phyloP scores from a whole-genome alignment of 495 filamentous ascomycete genomes.

The Penicillium fimorum region DNA sequence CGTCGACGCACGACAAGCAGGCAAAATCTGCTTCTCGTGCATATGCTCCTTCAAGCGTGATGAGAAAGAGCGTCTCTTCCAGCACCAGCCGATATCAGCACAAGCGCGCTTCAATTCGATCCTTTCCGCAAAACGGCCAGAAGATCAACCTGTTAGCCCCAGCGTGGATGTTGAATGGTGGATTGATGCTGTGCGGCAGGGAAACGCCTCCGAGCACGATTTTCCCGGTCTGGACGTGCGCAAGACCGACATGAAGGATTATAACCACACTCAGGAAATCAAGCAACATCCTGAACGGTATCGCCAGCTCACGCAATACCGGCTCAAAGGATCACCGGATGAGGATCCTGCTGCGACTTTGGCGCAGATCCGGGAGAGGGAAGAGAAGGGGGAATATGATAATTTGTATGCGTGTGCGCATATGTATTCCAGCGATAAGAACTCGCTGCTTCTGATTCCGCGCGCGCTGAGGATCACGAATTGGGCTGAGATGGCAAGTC shows the following conservation, averaged over 20 bases:
- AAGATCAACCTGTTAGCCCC: conserved; percentile 39
- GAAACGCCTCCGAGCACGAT: conserved; percentile 29
- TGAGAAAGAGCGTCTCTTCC: conserved; percentile 32
- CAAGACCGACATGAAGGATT: conserved; percentile 61
- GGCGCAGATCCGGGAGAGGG: conserved; percentile 21
- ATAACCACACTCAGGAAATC: conserved; percentile 46
- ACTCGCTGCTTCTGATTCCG: conserved; percentile 62
- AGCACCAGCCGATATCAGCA: conserved; percentile 41
- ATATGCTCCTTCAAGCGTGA: conserved; percentile 61
- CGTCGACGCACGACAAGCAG: conserved; percentile 51
- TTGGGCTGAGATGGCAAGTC: conserved; percentile 55
- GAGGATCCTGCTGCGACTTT: conserved; percentile 15
- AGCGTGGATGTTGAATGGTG: conserved; percentile 51
- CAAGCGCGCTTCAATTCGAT: conserved; percentile 39
- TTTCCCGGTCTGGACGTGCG: conserved; percentile 62
- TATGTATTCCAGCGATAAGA: conserved; percentile 66
- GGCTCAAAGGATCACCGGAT: conserved; percentile 45
- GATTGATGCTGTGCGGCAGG: conserved; percentile 26
- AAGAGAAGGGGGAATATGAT: conserved; percentile 37
- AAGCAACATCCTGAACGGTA: conserved; percentile 48
- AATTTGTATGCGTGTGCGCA: conserved; percentile 65
- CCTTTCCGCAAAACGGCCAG: conserved; percentile 39
- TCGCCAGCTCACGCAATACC: conserved; percentile 60
- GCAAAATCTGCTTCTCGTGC: conserved; percentile 58
- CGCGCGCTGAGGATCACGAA: conserved; percentile 58